Base-by-base conservation (phyloP, 768 basidiomycete species). In the Phylloporus arenicola region DNA sequence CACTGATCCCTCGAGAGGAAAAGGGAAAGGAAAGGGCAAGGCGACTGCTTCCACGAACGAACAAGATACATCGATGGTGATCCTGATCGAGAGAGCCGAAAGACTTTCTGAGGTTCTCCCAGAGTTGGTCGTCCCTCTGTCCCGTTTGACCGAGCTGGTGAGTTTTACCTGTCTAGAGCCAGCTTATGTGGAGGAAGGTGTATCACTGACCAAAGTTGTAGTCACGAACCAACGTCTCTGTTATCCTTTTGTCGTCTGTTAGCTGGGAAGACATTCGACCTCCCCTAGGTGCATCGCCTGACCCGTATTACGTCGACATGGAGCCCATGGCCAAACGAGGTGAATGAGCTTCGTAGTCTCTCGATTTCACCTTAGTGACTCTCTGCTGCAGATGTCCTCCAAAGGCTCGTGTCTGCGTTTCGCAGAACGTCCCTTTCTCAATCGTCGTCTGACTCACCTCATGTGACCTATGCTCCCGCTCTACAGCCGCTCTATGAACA, bases 201-300 rank as follows among this genome's bases (percentile, higher is more conserved):
- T 37, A 20, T 56, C n/a, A 29, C 29, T 48, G 20, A 50, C 49
- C 39, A 17, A 43, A 40, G 17, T 58, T 48, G 35, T 52, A 89
- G 88, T 68, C 84, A 13, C 75, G 70, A 47, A 64, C 84, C 9
- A 77, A 82, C 25, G 55, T 89, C 27, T 76, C 75, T 2, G 77
- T 82, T 0, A 68, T 90, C 5, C 75, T 88, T 44, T 59, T 86
- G 16, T 89, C 87, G 2, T 75, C 77, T 45, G 73, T 78, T 9
- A 73, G 74, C 13, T 91, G 89, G 88, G 79, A 83, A 46, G 80
- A 86, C 51, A 75, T 88, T 43, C 76, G 79, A n/a, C 87, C 86
- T 2, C 65, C 81, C 0, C 64, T 84, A 1, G 86, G 85, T 8
- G 82, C 84, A 6, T 77, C 86, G 3, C 80, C 82, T 1, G 85